Evolutionary conservation across 2,329 filamentous ascomycete genomes (phyloP), one percentile per base, ranked within the genome.

Genomic region (Diaporthe citri): DNA sequence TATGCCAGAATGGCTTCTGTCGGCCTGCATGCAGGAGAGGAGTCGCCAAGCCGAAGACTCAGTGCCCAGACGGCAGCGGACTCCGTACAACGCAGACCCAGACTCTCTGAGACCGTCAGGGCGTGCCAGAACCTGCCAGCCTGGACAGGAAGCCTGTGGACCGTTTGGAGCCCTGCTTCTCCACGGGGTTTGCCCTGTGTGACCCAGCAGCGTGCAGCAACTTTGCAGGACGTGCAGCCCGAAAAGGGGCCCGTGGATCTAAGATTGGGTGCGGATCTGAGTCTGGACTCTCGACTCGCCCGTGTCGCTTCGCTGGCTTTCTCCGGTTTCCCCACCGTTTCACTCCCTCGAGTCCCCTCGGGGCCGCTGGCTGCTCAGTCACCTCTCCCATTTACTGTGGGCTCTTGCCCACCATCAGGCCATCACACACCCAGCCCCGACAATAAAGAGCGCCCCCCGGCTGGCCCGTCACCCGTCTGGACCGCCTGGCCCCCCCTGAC

Each of bases 301-400:
- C 67, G 25, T 36, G 52, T 43, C 67, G 70, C 41, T 43, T 41
- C n/a, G 28, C 57, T 69, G 48, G 55, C 56, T 20, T 60, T 59
- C 74, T 76, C 72, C 74, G 73, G 67, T 41, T 74, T 69, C 74
- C 72, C 72, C 72, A 76, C 74, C 74, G 72, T 76, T 74, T 76
- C 66, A 74, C 52, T 57, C n/a, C 51, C 51, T 15, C n/a, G 15
- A 22, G n/a, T n/a, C 3, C 43, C 43, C 43, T 56, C 43, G 39
- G 22, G 36, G 41, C 51, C 39, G 31, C 46, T 46, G 52, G 39
- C 52, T 39, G 55, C 62, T 39, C 39, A 31, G 46, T 56, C 41
- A 31, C 46, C 36, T 51, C 28, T 34, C 17, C 20, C 46, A 22
- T 31, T 57, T 60, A 56, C 60, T 60, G 74, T 72, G 55, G 60